Conservation (phyloP, 257 asterid genomes). For the Solanum commersonii region DNA sequence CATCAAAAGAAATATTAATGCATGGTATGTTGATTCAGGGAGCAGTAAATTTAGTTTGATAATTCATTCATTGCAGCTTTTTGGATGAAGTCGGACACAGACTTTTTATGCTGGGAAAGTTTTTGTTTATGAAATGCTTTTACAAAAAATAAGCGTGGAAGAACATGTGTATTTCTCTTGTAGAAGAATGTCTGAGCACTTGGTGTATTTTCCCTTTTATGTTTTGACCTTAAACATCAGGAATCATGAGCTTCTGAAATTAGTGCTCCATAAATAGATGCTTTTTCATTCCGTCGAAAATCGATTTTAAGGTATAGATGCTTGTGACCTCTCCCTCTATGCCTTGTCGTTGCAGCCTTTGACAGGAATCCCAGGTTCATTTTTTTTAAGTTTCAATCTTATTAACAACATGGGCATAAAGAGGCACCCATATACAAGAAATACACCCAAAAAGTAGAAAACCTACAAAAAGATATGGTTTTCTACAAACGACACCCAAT, state of each 20-base stretch:
- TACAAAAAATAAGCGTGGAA: neutral
- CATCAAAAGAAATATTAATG: neutral
- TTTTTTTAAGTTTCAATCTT: too few relatives aligned
- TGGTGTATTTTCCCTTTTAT: neutral
- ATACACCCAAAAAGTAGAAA: too few relatives aligned
- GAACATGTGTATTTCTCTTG: neutral
- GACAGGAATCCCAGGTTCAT: neutral
- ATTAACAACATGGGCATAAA: too few relatives aligned
- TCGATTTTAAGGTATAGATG: neutral
- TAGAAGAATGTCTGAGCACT: neutral
- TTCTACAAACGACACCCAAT: too few relatives aligned
- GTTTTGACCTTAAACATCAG: neutral
- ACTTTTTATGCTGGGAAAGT: neutral
- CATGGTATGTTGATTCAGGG: neutral
- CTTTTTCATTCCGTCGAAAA: neutral
- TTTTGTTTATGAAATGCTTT: neutral
- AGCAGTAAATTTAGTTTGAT: neutral
- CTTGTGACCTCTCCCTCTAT: neutral
- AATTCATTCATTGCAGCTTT: neutral
- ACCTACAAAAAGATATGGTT: too few relatives aligned
- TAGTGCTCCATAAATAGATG: neutral
- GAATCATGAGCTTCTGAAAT: neutral
- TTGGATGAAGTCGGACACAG: neutral
- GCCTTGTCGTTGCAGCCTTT: neutral
- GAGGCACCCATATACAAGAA: too few relatives aligned